phyloP scores from a whole-genome alignment of 352 stramenopile genomes.

The Phytophthora meadii region DNA sequence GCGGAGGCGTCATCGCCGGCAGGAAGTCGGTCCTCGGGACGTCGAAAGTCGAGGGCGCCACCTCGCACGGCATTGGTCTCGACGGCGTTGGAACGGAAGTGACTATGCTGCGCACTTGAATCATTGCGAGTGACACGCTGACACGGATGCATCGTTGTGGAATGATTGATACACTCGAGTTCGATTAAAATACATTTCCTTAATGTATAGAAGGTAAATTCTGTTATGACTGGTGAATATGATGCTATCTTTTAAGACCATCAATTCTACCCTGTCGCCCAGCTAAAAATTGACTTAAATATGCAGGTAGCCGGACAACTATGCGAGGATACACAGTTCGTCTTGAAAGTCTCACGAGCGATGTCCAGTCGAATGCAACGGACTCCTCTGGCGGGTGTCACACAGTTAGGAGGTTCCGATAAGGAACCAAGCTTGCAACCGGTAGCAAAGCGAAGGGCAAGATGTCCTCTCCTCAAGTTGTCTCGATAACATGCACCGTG shows the following conservation, averaged over 20 bases:
- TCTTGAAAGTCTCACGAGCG: slow-evolving; percentile 4
- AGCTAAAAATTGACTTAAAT: not conserved
- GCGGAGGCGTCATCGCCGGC: slow-evolving; percentile 20
- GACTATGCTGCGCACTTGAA: slow-evolving; percentile 17
- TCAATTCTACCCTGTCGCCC: not conserved
- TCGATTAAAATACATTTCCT: not conserved
- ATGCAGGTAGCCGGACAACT: not conserved
- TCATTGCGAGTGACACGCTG: slow-evolving; percentile 12
- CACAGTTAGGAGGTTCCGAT: too few species aligned
- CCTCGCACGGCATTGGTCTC: slow-evolving; percentile 19
- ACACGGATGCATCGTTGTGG: not conserved
- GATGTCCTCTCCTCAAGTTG: too few species aligned
- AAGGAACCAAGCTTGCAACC: too few species aligned
- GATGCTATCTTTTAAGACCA: too few species aligned
- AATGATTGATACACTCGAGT: not conserved
- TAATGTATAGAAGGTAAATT: not conserved
- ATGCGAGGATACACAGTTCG: not conserved
- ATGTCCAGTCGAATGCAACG: slow-evolving; percentile 1
- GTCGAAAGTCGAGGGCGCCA: slow-evolving; percentile 5
- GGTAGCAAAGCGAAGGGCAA: too few species aligned
- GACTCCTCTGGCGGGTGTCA: too few species aligned
- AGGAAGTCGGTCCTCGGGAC: slow-evolving; percentile 18
- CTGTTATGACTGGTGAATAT: not conserved
- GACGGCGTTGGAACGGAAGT: slow-evolving; percentile 12
- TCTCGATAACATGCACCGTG: too few species aligned